Evolutionary conservation across 1,284 basidiomycete genomes (phyloP).

Genomic region (Omphalotus olearius): DNA sequence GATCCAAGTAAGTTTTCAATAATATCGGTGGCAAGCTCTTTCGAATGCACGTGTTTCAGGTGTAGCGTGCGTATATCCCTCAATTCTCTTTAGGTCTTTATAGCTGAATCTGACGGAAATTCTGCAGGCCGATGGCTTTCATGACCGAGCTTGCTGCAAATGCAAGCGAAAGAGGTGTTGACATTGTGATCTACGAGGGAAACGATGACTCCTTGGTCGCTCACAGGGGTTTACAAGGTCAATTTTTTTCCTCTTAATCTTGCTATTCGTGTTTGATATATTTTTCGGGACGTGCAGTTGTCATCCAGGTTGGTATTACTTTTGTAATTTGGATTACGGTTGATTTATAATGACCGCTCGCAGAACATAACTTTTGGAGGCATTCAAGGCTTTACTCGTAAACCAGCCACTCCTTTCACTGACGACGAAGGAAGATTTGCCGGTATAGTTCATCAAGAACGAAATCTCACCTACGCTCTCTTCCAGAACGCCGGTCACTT

Average conservation of each 20-base stretch:
- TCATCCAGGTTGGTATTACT: slow-evolving; percentile 36
- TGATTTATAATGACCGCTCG: neutral
- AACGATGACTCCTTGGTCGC: slow-evolving; percentile 45
- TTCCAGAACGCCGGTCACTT: slow-evolving; percentile 37
- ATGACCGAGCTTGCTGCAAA: slow-evolving; percentile 42
- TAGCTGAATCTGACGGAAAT: neutral
- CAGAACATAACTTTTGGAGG: slow-evolving; percentile 31
- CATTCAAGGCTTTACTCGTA: slow-evolving; percentile 22
- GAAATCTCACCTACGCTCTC: slow-evolving; percentile 43
- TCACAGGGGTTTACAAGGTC: slow-evolving; percentile 40
- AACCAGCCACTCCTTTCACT: slow-evolving; percentile 42
- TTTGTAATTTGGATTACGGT: neutral
- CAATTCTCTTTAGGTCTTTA: no score
- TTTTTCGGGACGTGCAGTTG: slow-evolving; percentile 17
- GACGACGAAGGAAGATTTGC: slow-evolving; percentile 38
- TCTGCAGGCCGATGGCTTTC: slow-evolving; percentile 43
- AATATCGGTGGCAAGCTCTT: neutral
- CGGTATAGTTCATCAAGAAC: slow-evolving; percentile 49
- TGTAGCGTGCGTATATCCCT: neutral
- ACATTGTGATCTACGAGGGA: slow-evolving; percentile 42
- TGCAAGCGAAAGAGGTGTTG: slow-evolving; percentile 31
- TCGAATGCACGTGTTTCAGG: neutral
- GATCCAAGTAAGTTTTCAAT: slow-evolving; percentile 4
- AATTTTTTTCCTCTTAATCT: neutral
- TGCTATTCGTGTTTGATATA: neutral